Base-by-base conservation (phyloP, 139 green algal species). In the Limnomonas spitsbergensis region DNA sequence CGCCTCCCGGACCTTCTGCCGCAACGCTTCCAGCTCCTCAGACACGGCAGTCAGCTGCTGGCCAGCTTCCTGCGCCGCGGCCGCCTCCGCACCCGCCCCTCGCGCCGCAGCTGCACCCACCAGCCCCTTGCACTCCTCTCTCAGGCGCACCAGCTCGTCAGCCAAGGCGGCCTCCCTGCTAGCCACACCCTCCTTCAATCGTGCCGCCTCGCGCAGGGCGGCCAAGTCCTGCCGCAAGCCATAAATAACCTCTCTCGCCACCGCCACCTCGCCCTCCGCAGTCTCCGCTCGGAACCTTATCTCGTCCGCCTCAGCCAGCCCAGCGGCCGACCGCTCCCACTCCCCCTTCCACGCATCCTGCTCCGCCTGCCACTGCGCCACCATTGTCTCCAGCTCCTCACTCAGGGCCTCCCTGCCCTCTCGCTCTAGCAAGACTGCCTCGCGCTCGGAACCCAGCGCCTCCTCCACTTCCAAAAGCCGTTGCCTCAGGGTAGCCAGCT, bases 111-210 rank as follows among this genome's bases (percentile, higher is more conserved):
- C 47, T 61, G 47, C 47, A 61, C 47, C 47, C 20, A 61, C 47
- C 14, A 14, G 14, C 47, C 20, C 14, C 47, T 29, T 14, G 47
- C 14, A 14, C 47, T 61, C 47, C 20, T 29, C 14, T 61, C 47
- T 61, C 47, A 61, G 56, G 4, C 56, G 7, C 56, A 35, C 14
- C 56, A 24, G 29, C 56, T 70, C 56, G 7, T 70, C 56, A 32
- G 29, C n/a, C 47, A 61, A 61, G 47, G 47, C 20, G 20, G 47
- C 47, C 47, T 61, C 47, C 47, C 47, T 61, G 14, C 20, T 20
- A 61, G 47, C 47, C 47, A 61, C 14, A 61, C 47, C 47, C 47
- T 61, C 47, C n/a, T n/a, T n/a, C n/a, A n/a, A n/a, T n/a, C n/a
- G n/a, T n/a, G n/a, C n/a, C n/a, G n/a, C n/a, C n/a, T n/a, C n/a